These are phyloP conservation scores for Hyphopichia wangnamkhiaoensis DNA, from an alignment of 1,139 yeast species.

Conservation along the genomic window DNA sequence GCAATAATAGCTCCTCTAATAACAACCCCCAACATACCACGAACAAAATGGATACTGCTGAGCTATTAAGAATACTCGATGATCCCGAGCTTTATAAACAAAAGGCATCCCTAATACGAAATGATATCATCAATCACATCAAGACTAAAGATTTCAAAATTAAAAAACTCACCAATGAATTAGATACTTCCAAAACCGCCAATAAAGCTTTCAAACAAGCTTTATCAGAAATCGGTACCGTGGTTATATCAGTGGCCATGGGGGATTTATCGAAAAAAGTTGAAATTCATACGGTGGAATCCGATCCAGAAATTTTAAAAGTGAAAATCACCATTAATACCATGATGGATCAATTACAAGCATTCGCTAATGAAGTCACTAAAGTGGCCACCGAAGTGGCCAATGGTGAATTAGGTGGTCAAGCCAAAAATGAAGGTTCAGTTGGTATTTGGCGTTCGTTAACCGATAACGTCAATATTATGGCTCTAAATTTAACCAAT, in stretches of 20 bases:
- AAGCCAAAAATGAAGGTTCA: slow-evolving; percentile 79
- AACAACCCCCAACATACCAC: neutral
- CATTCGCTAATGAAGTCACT: slow-evolving; percentile 80
- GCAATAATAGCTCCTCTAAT: no score
- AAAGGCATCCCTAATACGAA: slow-evolving; percentile 33
- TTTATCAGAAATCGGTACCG: slow-evolving; percentile 75
- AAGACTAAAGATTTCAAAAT: slow-evolving; percentile 33
- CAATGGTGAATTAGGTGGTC: slow-evolving; percentile 86
- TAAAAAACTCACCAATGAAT: slow-evolving; percentile 34
- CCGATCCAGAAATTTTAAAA: slow-evolving; percentile 72
- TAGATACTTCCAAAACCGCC: slow-evolving; percentile 59
- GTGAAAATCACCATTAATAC: slow-evolving; percentile 82
- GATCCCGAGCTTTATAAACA: slow-evolving; percentile 41
- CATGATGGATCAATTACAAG: slow-evolving; percentile 84
- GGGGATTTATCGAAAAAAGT: slow-evolving; percentile 83
- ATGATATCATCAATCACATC: slow-evolving; percentile 31
- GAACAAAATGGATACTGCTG: slow-evolving; percentile 30
- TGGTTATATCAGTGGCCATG: slow-evolving; percentile 80
- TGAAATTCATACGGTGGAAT: slow-evolving; percentile 67
- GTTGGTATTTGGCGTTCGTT: slow-evolving; percentile 86
- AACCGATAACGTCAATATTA: slow-evolving; percentile 81
- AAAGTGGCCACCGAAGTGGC: slow-evolving; percentile 89
- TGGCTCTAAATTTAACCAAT: slow-evolving; percentile 84
- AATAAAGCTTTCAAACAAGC: slow-evolving; percentile 79
- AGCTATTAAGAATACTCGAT: slow-evolving; percentile 37